These are phyloP conservation scores for Cercospora berteroae DNA, from an alignment of 2,329 filamentous ascomycete species.

Conservation along the genomic window DNA sequence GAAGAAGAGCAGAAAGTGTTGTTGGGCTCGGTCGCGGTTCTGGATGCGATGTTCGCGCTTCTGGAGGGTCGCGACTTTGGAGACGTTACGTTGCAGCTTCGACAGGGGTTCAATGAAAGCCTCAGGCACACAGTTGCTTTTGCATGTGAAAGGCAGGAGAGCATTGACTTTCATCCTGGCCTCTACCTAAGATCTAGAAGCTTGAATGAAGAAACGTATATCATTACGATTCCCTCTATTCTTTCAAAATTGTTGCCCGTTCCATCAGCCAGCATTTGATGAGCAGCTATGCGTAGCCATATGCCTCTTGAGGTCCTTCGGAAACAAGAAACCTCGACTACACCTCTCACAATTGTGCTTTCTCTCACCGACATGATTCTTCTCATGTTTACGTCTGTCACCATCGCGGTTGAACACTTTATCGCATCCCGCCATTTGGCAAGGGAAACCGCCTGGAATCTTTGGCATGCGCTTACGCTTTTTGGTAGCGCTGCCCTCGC, in stretches of 20 bases:
- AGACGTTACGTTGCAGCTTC: constrained; percentile 7
- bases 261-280: neutral
- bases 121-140: neutral
- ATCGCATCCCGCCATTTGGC: constrained; percentile 10
- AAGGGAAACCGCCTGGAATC: constrained; percentile 16
- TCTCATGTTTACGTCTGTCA: constrained; percentile 22
- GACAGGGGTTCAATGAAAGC: constrained; percentile 1
- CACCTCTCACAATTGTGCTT: constrained; percentile 18
- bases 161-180: neutral
- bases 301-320: constrained; percentile 22
- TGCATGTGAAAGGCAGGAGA: neutral
- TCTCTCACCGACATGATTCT: constrained; percentile 18
- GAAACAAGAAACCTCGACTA: constrained; percentile 17
- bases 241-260: neutral
- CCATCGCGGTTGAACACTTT: constrained; percentile 22
- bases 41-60: neutral
- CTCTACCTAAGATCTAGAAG: neutral
- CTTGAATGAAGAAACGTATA: neutral
- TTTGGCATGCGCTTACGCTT: constrained; percentile 21
- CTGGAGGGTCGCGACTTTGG: neutral
- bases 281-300: constrained; percentile 9
- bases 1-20: neutral
- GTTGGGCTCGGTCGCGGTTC: neutral
- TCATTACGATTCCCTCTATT: neutral
- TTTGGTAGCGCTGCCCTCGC: constrained; percentile 16